A percentile compares a stretch with the other conserved stretches of the same genome.
phyloP scores from a whole-genome alignment of 345 rosid genomes.

The Salix koriyanagi region DNA sequence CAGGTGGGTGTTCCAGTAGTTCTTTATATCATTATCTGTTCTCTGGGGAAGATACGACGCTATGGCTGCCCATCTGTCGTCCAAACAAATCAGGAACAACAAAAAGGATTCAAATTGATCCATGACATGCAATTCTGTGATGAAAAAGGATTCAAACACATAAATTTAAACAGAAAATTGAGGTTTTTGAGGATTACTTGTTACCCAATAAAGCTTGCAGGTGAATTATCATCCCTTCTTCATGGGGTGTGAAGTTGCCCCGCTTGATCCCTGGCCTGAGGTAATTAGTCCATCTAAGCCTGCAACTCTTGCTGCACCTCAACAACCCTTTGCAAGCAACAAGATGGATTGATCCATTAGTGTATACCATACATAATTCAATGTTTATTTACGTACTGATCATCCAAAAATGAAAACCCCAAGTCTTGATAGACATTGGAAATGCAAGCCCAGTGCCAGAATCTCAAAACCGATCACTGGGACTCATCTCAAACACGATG shows the following conservation, averaged over 20 bases:
- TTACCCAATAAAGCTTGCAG: slow-evolving; percentile 98
- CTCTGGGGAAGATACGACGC: slow-evolving; percentile 96
- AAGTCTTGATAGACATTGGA: not conserved
- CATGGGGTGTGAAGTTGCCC: slow-evolving; percentile 94
- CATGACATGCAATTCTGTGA: not conserved
- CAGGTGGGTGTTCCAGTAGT: slow-evolving; percentile 99
- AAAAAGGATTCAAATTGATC: not conserved
- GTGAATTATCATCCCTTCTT: slow-evolving; percentile 97
- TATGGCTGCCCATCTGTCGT: slow-evolving; percentile 92
- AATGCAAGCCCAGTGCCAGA: not conserved
- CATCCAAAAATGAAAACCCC: not conserved
- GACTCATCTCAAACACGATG: not conserved
- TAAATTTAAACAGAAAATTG: not conserved
- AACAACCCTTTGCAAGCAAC: slow-evolving; percentile 44
- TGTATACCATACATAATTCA: not conserved
- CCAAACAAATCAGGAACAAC: not conserved
- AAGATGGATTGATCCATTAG: slow-evolving; percentile 3
- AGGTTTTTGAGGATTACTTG: slow-evolving; percentile 60
- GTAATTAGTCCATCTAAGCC: slow-evolving; percentile 99
- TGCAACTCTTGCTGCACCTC: slow-evolving; percentile 98
- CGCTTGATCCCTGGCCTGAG: slow-evolving; percentile 96
- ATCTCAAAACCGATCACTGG: not conserved
- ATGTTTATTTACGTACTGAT: not conserved
- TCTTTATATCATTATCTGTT: slow-evolving; percentile 94
- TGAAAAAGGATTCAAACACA: not conserved